Base-by-base conservation (phyloP, 768 basidiomycete species). In the Cystobasidium onofrii region DNA sequence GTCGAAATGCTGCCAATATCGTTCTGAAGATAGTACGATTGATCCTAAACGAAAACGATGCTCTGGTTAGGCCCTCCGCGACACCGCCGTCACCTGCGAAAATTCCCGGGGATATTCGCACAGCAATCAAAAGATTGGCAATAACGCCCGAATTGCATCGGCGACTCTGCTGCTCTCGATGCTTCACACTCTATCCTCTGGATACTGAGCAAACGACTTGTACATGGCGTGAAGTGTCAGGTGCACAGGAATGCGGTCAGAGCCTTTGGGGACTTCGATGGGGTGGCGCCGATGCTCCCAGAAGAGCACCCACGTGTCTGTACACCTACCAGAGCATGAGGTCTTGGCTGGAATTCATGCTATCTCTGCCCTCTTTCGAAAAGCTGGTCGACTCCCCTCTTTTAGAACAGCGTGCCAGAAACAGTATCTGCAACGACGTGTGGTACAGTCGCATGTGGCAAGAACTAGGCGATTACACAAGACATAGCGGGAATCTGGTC, bases 401-500 rank as follows among this genome's bases (percentile, higher is more conserved):
- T n/a, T 55, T 29, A 55, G 54, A n/a, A 55, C 20, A n/a, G 54
- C 54, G 10, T 55, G 54, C 23, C 54, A 55, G 54, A n/a, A n/a
- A 55, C 29, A 29, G 54, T n/a, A 55, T 55, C 54, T 55, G 54
- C 29, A 10, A 55, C 54, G 62, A 64, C 41, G 33, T 34, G 23
- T 25, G 62, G 62, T 31, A 64, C 18, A 36, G 23, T 34, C 10
- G 33, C 41, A 44, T 9, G 33, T 64, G 62, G 62, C 33, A 64
- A 44, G 33, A 34, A 23, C 33, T 64, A n/a, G 62, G 62, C 41
- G 62, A 64, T 62, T 69, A 44, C 52, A 41, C 18, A 54, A 9
- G 13, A 50, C 74, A 46, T 0, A 20, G 64, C 27, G 73, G 76
- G 4, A 55, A 75, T 29, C 54, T 81, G 2, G 78, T 76, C 0